Evolutionary conservation across 2,329 filamentous ascomycete species (phyloP).

Genomic region (Fusarium palustre): DNA sequence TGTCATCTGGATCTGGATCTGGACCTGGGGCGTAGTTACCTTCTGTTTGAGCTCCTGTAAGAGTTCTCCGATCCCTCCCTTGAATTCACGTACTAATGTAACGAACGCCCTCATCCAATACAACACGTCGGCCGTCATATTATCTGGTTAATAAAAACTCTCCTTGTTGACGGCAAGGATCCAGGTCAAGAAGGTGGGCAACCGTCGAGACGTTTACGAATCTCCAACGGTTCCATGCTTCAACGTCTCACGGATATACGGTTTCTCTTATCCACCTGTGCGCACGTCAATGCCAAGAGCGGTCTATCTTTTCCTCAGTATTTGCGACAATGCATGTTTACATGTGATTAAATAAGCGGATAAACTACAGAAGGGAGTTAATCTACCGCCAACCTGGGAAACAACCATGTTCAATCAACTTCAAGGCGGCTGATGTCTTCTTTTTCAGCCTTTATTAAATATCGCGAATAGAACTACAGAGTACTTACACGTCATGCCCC

Average conservation of each 20-base stretch:
- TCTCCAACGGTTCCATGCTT: conserved; percentile 11
- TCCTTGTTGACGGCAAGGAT: not conserved
- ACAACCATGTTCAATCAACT: not conserved
- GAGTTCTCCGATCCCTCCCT: conserved; percentile 17
- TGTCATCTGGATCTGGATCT: conserved; percentile 2
- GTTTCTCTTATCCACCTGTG: conserved; percentile 1
- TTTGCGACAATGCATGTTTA: not conserved
- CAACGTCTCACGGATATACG: not conserved
- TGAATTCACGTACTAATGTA: not conserved
- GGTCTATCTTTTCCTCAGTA: not conserved
- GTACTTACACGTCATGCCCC: conserved; percentile 29
- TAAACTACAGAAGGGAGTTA: not conserved
- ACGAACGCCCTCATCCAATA: not conserved
- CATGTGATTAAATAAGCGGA: not conserved
- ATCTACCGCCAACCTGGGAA: not conserved
- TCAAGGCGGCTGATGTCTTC: not conserved
- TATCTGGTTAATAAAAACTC: not conserved
- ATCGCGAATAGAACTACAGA: too few species aligned
- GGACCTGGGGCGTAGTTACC: conserved; percentile 23
- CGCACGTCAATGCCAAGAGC: conserved; percentile 13
- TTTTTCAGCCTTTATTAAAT: not conserved
- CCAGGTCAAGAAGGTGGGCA: not conserved
- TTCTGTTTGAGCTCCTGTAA: conserved; percentile 21
- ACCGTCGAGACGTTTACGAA: conserved; percentile 16
- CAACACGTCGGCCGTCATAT: not conserved